Evolutionary conservation across 176 grass and related monocot genomes (phyloP).

Genomic region (Raddia distichophylla): DNA sequence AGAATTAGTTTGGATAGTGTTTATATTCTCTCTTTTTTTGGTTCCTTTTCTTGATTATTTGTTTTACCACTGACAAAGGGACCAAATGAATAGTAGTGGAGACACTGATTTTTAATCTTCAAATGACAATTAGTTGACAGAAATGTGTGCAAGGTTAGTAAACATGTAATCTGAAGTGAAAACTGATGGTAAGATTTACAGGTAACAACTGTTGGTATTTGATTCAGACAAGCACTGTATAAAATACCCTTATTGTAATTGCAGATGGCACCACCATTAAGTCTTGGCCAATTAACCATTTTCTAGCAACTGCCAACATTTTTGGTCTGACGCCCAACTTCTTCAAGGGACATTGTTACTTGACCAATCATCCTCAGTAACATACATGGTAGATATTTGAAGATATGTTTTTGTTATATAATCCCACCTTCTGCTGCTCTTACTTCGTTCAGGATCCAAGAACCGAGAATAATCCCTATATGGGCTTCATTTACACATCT

Average conservation of each 20-base stretch:
- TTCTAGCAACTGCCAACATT: background rate
- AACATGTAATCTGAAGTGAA: background rate
- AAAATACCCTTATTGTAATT: background rate
- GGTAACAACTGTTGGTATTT: background rate
- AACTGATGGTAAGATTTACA: background rate
- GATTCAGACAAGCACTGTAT: background rate
- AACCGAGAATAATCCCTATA: constrained; percentile 44
- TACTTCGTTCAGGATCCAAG: constrained; percentile 32
- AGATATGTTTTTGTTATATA: background rate
- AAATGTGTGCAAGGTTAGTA: background rate
- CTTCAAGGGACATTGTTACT: background rate
- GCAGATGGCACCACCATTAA: background rate
- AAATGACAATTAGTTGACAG: background rate
- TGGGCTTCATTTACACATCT: constrained; percentile 51
- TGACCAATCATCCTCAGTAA: background rate
- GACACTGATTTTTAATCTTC: background rate
- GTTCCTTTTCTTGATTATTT: background rate
- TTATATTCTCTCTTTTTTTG: background rate
- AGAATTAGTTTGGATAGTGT: background rate
- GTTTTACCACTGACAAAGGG: background rate
- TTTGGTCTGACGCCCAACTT: background rate
- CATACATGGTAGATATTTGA: background rate
- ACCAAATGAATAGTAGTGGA: background rate
- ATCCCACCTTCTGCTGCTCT: background rate
- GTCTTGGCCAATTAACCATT: background rate